phyloP scores from a whole-genome alignment of 257 asterid genomes.

The Hygrophila difformis region DNA sequence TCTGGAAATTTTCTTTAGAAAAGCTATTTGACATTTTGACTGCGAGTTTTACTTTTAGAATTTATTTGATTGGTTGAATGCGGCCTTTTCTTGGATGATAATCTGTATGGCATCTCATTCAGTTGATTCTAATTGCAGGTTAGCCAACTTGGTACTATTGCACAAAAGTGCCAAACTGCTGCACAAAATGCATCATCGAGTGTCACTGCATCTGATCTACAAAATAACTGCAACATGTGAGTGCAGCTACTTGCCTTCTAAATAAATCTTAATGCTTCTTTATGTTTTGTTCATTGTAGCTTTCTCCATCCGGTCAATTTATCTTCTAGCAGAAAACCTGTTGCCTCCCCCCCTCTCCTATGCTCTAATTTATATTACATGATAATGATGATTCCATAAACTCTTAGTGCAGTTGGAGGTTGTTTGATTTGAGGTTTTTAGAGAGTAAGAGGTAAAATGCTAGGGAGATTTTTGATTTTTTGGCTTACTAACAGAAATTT shows the following conservation, averaged over 20 bases:
- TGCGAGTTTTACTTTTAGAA: background rate
- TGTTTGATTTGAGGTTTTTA: no score
- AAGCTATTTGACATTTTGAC: background rate
- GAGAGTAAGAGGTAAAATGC: no score
- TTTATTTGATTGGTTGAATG: conserved; percentile 4
- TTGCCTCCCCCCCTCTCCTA: no score
- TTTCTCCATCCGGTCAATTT: no score
- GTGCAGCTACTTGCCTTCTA: conserved; percentile 18
- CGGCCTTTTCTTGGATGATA: background rate
- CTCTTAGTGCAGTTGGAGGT: no score
- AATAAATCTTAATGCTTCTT: background rate
- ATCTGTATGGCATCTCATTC: conserved; percentile 1
- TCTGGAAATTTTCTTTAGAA: background rate
- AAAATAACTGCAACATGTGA: conserved; percentile 87
- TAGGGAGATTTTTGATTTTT: no score
- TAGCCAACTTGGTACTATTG: conserved; percentile 90
- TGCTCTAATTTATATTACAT: no score
- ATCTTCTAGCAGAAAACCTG: no score
- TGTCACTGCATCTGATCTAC: conserved; percentile 67
- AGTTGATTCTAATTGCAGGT: conserved; percentile 42
- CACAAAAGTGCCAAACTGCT: conserved; percentile 90
- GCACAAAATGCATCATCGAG: conserved; percentile 62
- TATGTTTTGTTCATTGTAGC: no score
- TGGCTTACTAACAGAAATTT: no score
- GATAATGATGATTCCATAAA: no score